Evolutionary conservation across 768 basidiomycete genomes (phyloP), one percentile per base, ranked within the genome.

Genomic region (Boletus edulis): DNA sequence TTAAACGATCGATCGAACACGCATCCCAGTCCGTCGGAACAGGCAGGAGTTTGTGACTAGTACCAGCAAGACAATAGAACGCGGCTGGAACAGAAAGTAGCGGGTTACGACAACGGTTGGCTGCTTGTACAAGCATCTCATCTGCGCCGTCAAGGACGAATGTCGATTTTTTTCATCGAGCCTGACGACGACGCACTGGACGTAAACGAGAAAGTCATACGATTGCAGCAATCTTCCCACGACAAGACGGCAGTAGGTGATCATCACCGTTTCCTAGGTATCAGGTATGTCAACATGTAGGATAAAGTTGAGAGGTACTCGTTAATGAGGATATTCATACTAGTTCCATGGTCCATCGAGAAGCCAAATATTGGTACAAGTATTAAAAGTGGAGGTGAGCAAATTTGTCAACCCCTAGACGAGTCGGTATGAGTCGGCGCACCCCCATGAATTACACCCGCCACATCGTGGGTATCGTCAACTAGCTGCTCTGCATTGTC

Each of bases 321-420:
- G 27, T 27, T 27, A 14, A 32, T 31, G 15, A 31, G 40, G 37
- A 35, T 27, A 55, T 55, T 45, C 18, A 6, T 51, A 15, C 20
- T 34, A 31, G 27, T 9, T 35, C 44, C 22, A 35, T 9, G 13
- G 17, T 32, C 31, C 34, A 18, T 24, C 7, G n/a, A 46, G 6
- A 38, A 49, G 9, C 15, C 7, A 48, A 27, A 35, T n/a, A 14
- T 17, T n/a, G 4, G 15, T 39, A 41, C 34, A 32, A 14, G 4
- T 1, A 1, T 47, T 12, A 11, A 44, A 47, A 45, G 39, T n/a
- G 15, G 34, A 32, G 13, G 10, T 11, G 18, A 37, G 24, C 3
- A 37, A 0, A 48, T 44, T 45, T 27, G 52, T 66, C 31, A 68
- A 17, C 38, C 51, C 42, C 35, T 35, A 22, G 48, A 11, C 32